Evolutionary conservation across 2,329 filamentous ascomycete species (phyloP), one percentile per base, ranked within the genome.

Genomic region (Paecilomyces sp.): DNA sequence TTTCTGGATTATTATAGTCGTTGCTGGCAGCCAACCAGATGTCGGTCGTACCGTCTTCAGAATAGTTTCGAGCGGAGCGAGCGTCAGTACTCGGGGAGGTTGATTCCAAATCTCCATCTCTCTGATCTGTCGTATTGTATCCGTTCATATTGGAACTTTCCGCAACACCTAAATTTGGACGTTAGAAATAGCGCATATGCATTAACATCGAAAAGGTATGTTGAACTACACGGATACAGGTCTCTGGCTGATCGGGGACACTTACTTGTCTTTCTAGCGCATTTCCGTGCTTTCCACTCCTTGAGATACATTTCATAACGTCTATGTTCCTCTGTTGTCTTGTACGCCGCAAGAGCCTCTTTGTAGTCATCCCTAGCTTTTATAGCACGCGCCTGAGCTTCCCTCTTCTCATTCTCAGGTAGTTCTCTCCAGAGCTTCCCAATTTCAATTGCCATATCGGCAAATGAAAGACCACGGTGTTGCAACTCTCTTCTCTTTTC

Each of bases 391-490:
- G 50, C 22, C 24, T 60, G 56, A 13, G 58, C 58, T 18, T 50
- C 25, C 12, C 34, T 57, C 58, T 60, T 60, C 31, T 60, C 58
- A 24, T 55, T 24, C 25, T 58, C 56, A 8, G 58, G 58, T 25
- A 60, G 51, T 55, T 60, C 58, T 34, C 58, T 60, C 55, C 58
- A 60, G 5, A 60, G 36, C 18, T 34, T 60, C 11, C 58, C 58
- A 11, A 60, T 60, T 28, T 60, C 58, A 22, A 60, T 60, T 24
- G 58, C 58, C 58, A 60, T 60, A n/a, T 60, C 56, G 12, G 58
- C 55, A 25, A 60, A 60, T 13, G 58, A 57, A 24, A 60, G 56
- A 25, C 34, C 58, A 7, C 41, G 53, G 52, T 57, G 54, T 53
- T 55, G 51, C n/a, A 60, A 55, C 22, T 60, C 56, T 50, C 51